phyloP scores from a whole-genome alignment of 768 basidiomycete genomes.

The Ephemerocybe angulata region DNA sequence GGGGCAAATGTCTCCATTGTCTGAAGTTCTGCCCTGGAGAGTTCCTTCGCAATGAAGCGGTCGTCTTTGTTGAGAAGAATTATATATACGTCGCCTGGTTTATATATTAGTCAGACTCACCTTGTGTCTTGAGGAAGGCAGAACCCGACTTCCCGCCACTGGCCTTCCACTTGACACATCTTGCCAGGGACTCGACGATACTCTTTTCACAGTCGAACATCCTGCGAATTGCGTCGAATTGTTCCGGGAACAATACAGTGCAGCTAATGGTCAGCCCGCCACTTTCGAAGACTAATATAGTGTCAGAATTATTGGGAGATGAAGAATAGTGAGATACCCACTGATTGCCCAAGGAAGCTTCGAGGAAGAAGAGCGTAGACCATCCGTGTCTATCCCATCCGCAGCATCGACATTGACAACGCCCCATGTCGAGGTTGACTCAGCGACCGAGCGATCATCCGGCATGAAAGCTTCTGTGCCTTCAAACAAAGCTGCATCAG shows the following conservation, averaged over 20 bases:
- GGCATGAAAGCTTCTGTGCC: conserved; percentile 89
- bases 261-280: conserved; percentile 89
- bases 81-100: conserved; percentile 4
- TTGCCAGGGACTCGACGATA: conserved; percentile 88
- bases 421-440: conserved; percentile 89
- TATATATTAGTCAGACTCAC: conserved; percentile 35
- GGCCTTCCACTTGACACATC: conserved; percentile 95
- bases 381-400: conserved; percentile 68
- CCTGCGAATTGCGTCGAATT: conserved; percentile 89
- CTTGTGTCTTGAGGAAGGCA: conserved; percentile 92
- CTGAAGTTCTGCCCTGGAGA: conserved; percentile 86
- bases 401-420: conserved; percentile 78
- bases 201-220: conserved; percentile 93
- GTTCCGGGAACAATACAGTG: conserved; percentile 92
- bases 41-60: conserved; percentile 97
- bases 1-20: conserved; percentile 97
- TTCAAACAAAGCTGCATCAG: conserved; percentile 52
- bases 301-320: neutral
- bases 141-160: conserved; percentile 96
- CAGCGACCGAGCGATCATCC: conserved; percentile 76
- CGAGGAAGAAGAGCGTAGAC: conserved; percentile 69
- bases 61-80: conserved; percentile 57
- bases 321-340: conserved; percentile 33
- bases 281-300: conserved; percentile 74
- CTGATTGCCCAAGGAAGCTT: conserved; percentile 81